Conservation (phyloP, 2,329 filamentous ascomycete genomes). For the Penicillium sp. region DNA sequence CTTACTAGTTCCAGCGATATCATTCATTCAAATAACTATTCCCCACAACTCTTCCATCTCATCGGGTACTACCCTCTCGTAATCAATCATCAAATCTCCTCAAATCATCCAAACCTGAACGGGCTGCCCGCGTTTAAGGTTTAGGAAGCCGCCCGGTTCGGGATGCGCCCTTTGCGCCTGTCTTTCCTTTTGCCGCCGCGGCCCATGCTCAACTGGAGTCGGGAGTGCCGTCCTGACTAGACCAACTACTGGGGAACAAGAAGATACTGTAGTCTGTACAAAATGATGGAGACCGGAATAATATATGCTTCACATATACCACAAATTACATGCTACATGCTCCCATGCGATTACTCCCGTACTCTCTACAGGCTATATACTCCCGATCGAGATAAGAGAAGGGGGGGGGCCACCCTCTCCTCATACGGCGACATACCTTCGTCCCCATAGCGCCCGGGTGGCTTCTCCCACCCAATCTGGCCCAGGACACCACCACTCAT, state of each 20-base stretch:
- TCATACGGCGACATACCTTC: not conserved
- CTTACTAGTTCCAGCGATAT: not conserved
- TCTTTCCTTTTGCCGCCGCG: slow-evolving; percentile 8
- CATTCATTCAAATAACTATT: not conserved
- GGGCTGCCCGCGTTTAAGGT: slow-evolving; percentile 6
- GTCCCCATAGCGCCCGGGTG: slow-evolving; percentile 8
- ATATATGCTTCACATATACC: not conserved
- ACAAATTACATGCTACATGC: not conserved
- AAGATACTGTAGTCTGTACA: not conserved
- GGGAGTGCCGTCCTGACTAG: not conserved
- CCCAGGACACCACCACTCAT: not conserved
- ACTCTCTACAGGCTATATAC: not conserved
- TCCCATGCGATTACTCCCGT: not conserved
- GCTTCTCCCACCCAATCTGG: slow-evolving; percentile 6
- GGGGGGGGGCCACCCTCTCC: not conserved
- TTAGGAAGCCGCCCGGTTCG: slow-evolving; percentile 13
- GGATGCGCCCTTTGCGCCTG: slow-evolving; percentile 6
- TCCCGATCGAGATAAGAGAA: not conserved
- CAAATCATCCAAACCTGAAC: not conserved
- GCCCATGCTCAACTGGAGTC: not conserved
- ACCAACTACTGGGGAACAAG: no score
- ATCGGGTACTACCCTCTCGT: not conserved
- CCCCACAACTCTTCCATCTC: not conserved
- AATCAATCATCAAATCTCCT: slow-evolving; percentile 3
- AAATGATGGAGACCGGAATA: not conserved